Conservation (phyloP, 345 rosid species). For the Lepidium aucheri region DNA sequence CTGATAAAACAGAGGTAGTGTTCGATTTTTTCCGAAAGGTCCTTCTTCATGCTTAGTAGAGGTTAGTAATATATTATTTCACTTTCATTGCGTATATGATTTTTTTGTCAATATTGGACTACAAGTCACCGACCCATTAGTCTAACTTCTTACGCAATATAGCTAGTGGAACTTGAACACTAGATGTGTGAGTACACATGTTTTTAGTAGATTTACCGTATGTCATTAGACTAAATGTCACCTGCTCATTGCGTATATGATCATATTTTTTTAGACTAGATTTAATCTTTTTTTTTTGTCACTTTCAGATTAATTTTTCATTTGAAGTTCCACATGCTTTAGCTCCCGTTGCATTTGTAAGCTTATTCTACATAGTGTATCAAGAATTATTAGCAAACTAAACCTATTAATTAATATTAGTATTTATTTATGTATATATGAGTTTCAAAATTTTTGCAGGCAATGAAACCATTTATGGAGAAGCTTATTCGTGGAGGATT, state of each 20-base stretch:
- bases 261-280: background rate
- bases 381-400: background rate
- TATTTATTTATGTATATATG: background rate
- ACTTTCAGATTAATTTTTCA: slow-evolving; percentile 74
- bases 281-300: background rate
- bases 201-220: too few species aligned
- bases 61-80: slow-evolving; percentile 33
- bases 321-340: slow-evolving; percentile 81
- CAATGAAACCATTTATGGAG: slow-evolving; percentile 75
- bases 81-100: background rate
- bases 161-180: too few species aligned
- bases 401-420: background rate
- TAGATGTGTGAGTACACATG: too few species aligned
- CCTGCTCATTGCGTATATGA: background rate
- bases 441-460: slow-evolving; percentile 27
- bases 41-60: slow-evolving; percentile 64
- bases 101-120: background rate
- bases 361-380: slow-evolving; percentile 12
- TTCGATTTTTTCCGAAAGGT: slow-evolving; percentile 83
- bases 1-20: slow-evolving; percentile 60
- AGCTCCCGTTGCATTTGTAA: slow-evolving; percentile 75
- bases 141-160: too few species aligned
- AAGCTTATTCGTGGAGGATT: slow-evolving; percentile 52
- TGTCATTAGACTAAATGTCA: too few species aligned
- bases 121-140: too few species aligned